These are phyloP conservation scores for Plasmodium gaboni DNA, from an alignment of 169 alveolate genomes.

Conservation along the genomic window DNA sequence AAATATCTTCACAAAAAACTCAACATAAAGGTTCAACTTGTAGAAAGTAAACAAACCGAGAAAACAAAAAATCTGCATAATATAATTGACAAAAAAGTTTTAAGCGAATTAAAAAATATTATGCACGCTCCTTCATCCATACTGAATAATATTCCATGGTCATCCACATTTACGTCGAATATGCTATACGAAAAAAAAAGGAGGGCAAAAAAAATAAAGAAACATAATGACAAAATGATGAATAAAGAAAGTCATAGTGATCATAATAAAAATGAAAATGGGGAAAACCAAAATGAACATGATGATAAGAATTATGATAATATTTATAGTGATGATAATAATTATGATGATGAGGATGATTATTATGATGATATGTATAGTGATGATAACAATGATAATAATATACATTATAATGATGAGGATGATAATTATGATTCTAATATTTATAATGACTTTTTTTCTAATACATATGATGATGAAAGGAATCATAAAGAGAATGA, in stretches of 20 bases:
- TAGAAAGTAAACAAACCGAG: slow-evolving; percentile 3
- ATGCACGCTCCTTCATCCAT: slow-evolving; percentile 30
- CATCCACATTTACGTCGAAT: slow-evolving; percentile 46
- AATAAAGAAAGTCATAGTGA: neutral
- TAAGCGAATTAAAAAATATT: slow-evolving; percentile 35
- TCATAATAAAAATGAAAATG: neutral
- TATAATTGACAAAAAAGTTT: slow-evolving; percentile 30
- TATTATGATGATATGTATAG: neutral
- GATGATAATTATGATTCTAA: slow-evolving; percentile 21
- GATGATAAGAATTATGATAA: slow-evolving; percentile 23
- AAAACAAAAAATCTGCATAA: neutral
- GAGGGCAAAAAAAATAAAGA: neutral
- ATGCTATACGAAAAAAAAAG: slow-evolving; percentile 12
- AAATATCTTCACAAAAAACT: slow-evolving; percentile 28
- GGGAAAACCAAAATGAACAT: neutral
- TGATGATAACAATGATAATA: neutral
- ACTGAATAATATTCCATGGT: slow-evolving; percentile 47
- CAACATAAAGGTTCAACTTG: slow-evolving; percentile 21
- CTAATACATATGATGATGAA: slow-evolving; percentile 8
- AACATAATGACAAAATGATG: neutral
- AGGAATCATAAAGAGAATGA: slow-evolving; percentile 16
- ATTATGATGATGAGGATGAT: neutral
- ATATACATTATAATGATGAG: slow-evolving; percentile 7
- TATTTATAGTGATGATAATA: slow-evolving; percentile 4
- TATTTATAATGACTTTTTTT: slow-evolving; percentile 8